phyloP scores from a whole-genome alignment of 768 basidiomycete species.

The Boletus sensibilis region DNA sequence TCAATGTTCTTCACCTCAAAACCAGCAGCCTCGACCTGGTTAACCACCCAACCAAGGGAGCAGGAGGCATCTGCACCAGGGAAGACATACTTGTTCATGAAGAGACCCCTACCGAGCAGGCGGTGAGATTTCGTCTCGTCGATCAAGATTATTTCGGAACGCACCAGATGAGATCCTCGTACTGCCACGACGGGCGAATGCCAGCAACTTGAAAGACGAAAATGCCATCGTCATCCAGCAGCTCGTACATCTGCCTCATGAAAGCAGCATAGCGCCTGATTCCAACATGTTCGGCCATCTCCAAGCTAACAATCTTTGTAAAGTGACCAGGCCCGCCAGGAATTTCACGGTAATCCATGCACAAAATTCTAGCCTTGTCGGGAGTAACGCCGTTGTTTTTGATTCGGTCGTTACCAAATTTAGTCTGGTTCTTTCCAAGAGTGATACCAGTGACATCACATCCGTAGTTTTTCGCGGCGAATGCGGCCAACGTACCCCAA shows the following conservation, averaged over 20 bases:
- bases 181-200: slow-evolving; percentile 94
- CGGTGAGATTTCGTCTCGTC: background rate
- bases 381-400: slow-evolving; percentile 68
- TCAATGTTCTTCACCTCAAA: slow-evolving; percentile 97
- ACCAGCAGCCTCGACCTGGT: slow-evolving; percentile 82
- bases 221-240: slow-evolving; percentile 91
- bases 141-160: slow-evolving; percentile 7
- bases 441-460: slow-evolving; percentile 97
- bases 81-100: slow-evolving; percentile 99
- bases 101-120: slow-evolving; percentile 66
- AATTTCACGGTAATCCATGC: slow-evolving; percentile 91
- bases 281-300: slow-evolving; percentile 99
- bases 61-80: slow-evolving; percentile 97
- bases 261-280: slow-evolving; percentile 88
- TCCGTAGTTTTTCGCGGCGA: slow-evolving; percentile 96
- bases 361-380: slow-evolving; percentile 83
- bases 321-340: slow-evolving; percentile 73
- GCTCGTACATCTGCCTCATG: slow-evolving; percentile 87
- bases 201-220: slow-evolving; percentile 99
- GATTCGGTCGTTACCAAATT: slow-evolving; percentile 90
- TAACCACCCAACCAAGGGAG: slow-evolving; percentile 93
- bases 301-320: slow-evolving; percentile 92
- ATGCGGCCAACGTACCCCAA: slow-evolving; percentile 94
- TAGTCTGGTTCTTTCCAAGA: slow-evolving; percentile 85
- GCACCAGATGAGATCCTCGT: slow-evolving; percentile 94